Percentiles rank a stretch among this genome's conserved stretches.
These are phyloP conservation scores for Candida rishiriensis DNA, from an alignment of 805 yeast genomes.

Conservation along the genomic window DNA sequence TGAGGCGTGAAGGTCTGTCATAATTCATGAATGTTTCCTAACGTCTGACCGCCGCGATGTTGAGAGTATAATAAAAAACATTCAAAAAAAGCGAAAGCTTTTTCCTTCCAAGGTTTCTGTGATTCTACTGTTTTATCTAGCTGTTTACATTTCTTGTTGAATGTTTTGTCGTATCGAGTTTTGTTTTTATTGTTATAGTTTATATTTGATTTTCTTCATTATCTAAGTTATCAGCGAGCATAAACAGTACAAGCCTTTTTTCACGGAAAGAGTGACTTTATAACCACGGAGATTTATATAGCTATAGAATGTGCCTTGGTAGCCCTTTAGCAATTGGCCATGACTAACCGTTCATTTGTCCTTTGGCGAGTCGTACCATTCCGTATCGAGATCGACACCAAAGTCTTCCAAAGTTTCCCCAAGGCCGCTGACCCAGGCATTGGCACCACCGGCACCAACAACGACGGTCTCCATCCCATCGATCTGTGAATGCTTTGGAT, in stretches of 20 bases:
- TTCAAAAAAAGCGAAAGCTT: too few relatives aligned
- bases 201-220: neutral
- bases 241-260: too few relatives aligned
- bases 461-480: constrained; percentile 4
- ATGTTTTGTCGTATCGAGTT: neutral
- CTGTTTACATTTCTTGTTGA: constrained; percentile 1
- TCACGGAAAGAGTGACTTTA: too few relatives aligned
- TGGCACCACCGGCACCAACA: constrained; percentile 6
- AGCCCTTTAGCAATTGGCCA: too few relatives aligned
- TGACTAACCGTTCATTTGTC: neutral
- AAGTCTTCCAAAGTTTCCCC: constrained; percentile 85
- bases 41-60: too few relatives aligned
- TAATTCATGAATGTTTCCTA: neutral
- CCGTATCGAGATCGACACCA: constrained; percentile 80
- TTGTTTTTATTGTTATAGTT: neutral
- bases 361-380: constrained; percentile 24
- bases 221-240: neutral
- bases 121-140: neutral
- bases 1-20: neutral
- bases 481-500: neutral
- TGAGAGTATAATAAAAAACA: neutral
- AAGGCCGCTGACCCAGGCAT: constrained; percentile 61
- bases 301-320: too few relatives aligned
- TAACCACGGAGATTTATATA: too few relatives aligned
- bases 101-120: neutral